Conservation (phyloP, 768 basidiomycete genomes). For the Kondoa subrosea region DNA sequence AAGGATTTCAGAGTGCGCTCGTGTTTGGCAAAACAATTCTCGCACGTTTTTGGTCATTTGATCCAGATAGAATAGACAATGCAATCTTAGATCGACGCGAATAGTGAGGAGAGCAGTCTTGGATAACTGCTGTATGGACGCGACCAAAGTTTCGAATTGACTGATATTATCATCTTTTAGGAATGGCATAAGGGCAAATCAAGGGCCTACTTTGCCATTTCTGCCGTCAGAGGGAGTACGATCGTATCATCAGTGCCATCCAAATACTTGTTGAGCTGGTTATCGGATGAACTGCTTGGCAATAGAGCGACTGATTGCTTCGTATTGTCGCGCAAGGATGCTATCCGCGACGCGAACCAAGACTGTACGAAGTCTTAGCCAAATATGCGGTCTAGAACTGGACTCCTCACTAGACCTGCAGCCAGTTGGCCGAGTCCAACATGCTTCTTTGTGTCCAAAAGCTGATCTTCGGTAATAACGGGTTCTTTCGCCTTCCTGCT, state of each 20-base stretch:
- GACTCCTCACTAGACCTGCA: constrained; percentile 57
- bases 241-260: constrained; percentile 27
- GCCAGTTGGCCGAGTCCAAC: constrained; percentile 61
- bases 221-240: constrained; percentile 58
- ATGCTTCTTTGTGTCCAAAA: constrained; percentile 54
- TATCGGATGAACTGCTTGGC: neutral
- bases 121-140: constrained; percentile 77
- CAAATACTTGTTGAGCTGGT: constrained; percentile 4
- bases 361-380: constrained; percentile 10
- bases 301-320: neutral
- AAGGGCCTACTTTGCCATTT: constrained; percentile 64
- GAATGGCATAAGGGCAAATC: too few relatives aligned
- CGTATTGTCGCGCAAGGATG: neutral
- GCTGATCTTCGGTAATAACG: constrained; percentile 49
- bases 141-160: constrained; percentile 74
- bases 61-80: constrained; percentile 61
- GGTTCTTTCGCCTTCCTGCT: constrained; percentile 44
- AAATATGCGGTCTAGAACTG: constrained; percentile 1
- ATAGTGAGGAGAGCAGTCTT: constrained; percentile 73
- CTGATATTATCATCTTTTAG: constrained; percentile 35
- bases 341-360: neutral
- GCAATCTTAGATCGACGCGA: constrained; percentile 70
- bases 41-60: constrained; percentile 59
- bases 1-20: too few relatives aligned
- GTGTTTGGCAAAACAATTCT: too few relatives aligned